These are phyloP conservation scores for Trichoderma gracile DNA, from an alignment of 2,329 filamentous ascomycete genomes.

Conservation along the genomic window DNA sequence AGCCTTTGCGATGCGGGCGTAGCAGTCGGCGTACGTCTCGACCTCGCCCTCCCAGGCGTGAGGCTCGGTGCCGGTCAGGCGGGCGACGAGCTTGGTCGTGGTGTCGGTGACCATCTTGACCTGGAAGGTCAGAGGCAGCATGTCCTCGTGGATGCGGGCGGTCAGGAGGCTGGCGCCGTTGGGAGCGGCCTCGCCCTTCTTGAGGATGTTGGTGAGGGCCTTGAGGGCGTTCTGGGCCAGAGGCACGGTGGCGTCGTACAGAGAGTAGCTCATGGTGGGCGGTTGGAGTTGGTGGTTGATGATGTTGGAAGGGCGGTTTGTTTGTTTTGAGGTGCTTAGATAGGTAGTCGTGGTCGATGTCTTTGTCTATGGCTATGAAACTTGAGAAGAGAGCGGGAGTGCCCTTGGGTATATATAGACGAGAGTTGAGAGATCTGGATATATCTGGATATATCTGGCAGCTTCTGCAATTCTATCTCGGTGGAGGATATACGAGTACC, in stretches of 20 bases:
- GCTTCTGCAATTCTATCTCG: not conserved
- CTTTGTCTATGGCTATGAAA: not conserved
- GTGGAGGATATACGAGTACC: no score
- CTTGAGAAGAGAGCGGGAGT: not conserved
- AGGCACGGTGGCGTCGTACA: slow-evolving; percentile 45
- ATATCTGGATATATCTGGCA: not conserved
- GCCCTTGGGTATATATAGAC: not conserved
- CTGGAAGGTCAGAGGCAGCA: slow-evolving; percentile 48
- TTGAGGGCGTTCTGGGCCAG: slow-evolving; percentile 37
- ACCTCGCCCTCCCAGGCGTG: slow-evolving; percentile 34
- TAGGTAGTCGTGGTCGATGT: not conserved
- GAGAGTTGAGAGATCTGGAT: not conserved
- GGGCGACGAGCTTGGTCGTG: slow-evolving; percentile 38
- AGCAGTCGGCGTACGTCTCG: slow-evolving; percentile 39
- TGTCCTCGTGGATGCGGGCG: slow-evolving; percentile 43
- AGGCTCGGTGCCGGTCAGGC: slow-evolving; percentile 38
- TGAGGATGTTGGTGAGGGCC: slow-evolving; percentile 40
- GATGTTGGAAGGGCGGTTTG: no score
- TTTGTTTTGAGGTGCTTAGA: not conserved
- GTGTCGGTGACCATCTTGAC: slow-evolving; percentile 38
- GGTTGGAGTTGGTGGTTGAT: not conserved
- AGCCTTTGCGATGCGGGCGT: slow-evolving; percentile 38
- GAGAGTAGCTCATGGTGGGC: slow-evolving; percentile 42
- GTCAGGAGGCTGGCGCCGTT: slow-evolving; percentile 37
- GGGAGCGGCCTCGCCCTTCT: slow-evolving; percentile 40